Base-by-base conservation (phyloP, 2,329 filamentous ascomycete species). In the Apiospora saccharicola region DNA sequence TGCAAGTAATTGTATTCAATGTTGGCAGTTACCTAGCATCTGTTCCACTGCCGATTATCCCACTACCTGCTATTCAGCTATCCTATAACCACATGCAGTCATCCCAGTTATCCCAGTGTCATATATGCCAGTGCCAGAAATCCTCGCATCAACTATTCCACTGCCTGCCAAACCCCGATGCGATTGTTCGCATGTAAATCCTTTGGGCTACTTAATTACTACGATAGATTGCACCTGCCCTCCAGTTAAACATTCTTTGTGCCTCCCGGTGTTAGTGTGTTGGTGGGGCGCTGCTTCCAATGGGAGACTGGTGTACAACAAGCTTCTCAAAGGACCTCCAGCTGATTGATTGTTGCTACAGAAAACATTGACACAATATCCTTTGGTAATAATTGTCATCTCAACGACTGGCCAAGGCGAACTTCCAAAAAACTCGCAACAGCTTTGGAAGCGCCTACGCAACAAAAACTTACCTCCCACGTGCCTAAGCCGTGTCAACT, bases 321-420 rank as follows among this genome's bases (percentile, higher is more conserved):
- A 44, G 67, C 51, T 26, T 51, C n/a, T 26, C n/a, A 13, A 24
- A 26, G 49, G 12, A 24, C 49, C 19, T 41, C 70, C 68, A 75
- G 49, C 57, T 69, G 57, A 71, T 69, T 37, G 14, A 57, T 13
- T 64, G 69, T n/a, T 46, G 37, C 22, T 44, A 30, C 72, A 90
- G 90, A 87, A 83, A 74, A 80, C 84, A 34, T 82, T 92, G 34
- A 77, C 88, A 13, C 83, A 84, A 71, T 84, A 86, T 72, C 83
- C 82, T 0, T 82, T 96, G 26, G 89, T 94, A 37, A 86, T 98
- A 69, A 93, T 99, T 78, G 91, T 94, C 73, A 86, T 97, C 26
- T 97, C 96, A 6, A 99, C 96, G 0, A 98, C 96, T 0, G 96
- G 96, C 6, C 96, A 99, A 83, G 96, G 96, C 7, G 95, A 98